Conservation (phyloP, 2,329 filamentous ascomycete genomes). For the Arthroderma sp. region DNA sequence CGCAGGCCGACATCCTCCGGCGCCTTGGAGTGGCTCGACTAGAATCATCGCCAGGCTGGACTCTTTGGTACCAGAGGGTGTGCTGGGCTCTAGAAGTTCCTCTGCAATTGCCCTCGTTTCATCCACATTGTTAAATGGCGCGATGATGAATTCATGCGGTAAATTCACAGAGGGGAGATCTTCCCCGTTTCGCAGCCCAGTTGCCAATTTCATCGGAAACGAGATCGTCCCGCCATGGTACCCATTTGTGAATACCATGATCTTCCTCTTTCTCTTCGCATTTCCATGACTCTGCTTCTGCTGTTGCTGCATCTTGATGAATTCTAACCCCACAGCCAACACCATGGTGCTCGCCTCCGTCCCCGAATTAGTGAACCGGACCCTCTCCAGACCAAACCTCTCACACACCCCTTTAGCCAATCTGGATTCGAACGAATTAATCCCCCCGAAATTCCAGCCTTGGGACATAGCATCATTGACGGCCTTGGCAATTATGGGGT, state of each 20-base stretch:
- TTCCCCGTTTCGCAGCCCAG: constrained; percentile 14
- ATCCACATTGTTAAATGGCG: constrained; percentile 47
- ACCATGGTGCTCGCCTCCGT: constrained; percentile 53
- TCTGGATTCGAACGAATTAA: constrained; percentile 38
- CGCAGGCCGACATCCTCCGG: constrained; percentile 45
- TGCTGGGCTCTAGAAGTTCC: constrained; percentile 5
- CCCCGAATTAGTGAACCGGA: constrained; percentile 53
- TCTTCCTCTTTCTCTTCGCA: constrained; percentile 26
- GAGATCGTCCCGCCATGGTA: constrained; percentile 45
- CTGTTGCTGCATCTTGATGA: constrained; percentile 16
- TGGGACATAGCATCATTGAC: constrained; percentile 33
- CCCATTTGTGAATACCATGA: constrained; percentile 38
- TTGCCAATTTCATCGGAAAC: constrained; percentile 18
- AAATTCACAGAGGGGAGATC: constrained; percentile 25
- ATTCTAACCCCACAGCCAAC: constrained; percentile 40
- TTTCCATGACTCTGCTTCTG: too few species aligned
- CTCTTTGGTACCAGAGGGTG: constrained; percentile 9
- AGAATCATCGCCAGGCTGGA: constrained; percentile 48
- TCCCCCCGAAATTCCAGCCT: constrained; percentile 44
- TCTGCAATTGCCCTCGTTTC: constrained; percentile 34
- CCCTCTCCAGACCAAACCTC: constrained; percentile 42
- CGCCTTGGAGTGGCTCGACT: constrained; percentile 53
- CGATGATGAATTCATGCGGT: constrained; percentile 47
- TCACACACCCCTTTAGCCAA: constrained; percentile 40
- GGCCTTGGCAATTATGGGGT: constrained; percentile 40